A percentile compares a stretch with the other conserved stretches of the same genome.
phyloP scores from a whole-genome alignment of 2,329 filamentous ascomycete species.

The Apiospora arundinis region DNA sequence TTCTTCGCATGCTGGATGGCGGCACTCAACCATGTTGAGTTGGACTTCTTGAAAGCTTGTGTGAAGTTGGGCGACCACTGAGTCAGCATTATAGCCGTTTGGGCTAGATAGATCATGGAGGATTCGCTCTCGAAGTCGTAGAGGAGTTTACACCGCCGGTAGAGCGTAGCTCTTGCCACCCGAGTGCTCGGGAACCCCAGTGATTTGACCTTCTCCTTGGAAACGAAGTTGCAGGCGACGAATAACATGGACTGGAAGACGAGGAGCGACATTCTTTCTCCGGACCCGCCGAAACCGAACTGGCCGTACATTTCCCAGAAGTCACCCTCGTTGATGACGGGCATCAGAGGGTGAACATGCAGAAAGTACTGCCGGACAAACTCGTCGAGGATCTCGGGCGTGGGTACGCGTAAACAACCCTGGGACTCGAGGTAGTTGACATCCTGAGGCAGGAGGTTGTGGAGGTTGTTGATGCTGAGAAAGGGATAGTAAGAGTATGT shows the following conservation, averaged over 20 bases:
- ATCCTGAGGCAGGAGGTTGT: conserved; percentile 51
- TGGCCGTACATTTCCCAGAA: conserved; percentile 54
- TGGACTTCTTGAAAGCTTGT: conserved; percentile 45
- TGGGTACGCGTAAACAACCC: conserved; percentile 53
- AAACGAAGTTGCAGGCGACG: conserved; percentile 50
- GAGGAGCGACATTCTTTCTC: conserved; percentile 48
- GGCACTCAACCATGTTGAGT: conserved; percentile 55
- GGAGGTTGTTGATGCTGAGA: conserved; percentile 46
- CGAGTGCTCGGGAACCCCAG: conserved; percentile 51
- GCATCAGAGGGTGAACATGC: conserved; percentile 53
- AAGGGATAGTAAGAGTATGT: conserved; percentile 53
- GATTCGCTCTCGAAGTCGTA: conserved; percentile 53
- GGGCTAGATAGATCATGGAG: conserved; percentile 47
- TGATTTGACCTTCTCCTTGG: conserved; percentile 45
- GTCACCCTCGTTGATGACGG: conserved; percentile 52
- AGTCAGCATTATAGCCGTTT: conserved; percentile 50
- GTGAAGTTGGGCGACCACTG: conserved; percentile 46
- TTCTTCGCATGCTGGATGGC: conserved; percentile 57
- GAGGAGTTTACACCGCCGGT: conserved; percentile 48
- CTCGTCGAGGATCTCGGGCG: conserved; percentile 48
- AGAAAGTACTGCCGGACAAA: conserved; percentile 56
- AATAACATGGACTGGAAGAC: conserved; percentile 54
- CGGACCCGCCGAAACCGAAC: conserved; percentile 30
- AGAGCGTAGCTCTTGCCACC: conserved; percentile 51
- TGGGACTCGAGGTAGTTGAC: conserved; percentile 54